These are phyloP conservation scores for Ciborinia camelliae DNA, from an alignment of 2,329 filamentous ascomycete genomes.

Conservation along the genomic window DNA sequence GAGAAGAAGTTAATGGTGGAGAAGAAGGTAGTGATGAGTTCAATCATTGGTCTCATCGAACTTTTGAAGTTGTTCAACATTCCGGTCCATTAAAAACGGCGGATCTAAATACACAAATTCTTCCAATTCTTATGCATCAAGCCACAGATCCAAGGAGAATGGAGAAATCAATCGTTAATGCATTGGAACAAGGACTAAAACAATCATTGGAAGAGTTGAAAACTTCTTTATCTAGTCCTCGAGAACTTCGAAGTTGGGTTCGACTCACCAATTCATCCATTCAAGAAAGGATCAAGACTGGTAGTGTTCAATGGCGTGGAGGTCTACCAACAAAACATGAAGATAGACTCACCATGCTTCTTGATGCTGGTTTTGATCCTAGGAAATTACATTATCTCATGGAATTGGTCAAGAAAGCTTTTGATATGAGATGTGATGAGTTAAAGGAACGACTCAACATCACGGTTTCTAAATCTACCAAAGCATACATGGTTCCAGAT, in stretches of 20 bases:
- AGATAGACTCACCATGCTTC: slow-evolving; percentile 52
- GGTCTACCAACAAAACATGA: slow-evolving; percentile 36
- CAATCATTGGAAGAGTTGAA: slow-evolving; percentile 52
- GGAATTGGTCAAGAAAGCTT: slow-evolving; percentile 40
- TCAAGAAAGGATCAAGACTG: slow-evolving; percentile 37
- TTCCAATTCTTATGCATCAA: slow-evolving; percentile 63
- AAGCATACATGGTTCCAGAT: slow-evolving; percentile 65
- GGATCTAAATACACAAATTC: slow-evolving; percentile 62
- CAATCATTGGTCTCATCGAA: slow-evolving; percentile 49
- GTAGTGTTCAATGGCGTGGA: slow-evolving; percentile 27
- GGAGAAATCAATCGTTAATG: slow-evolving; percentile 46
- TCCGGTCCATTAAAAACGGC: slow-evolving; percentile 50
- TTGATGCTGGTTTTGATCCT: slow-evolving; percentile 59
- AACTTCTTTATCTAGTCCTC: slow-evolving; percentile 48
- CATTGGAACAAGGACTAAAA: slow-evolving; percentile 50
- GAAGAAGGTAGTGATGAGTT: slow-evolving; percentile 39
- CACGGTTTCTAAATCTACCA: slow-evolving; percentile 57
- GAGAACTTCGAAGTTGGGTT: slow-evolving; percentile 54
- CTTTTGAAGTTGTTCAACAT: slow-evolving; percentile 59
- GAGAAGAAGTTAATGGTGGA: slow-evolving; percentile 43
- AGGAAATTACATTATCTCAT: slow-evolving; percentile 48
- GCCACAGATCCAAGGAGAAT: slow-evolving; percentile 47
- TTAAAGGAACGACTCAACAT: slow-evolving; percentile 57
- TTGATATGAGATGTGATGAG: slow-evolving; percentile 28
- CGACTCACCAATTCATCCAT: slow-evolving; percentile 44